These are phyloP conservation scores for Clavulina sp. DNA, from an alignment of 768 basidiomycete genomes.

Conservation along the genomic window DNA sequence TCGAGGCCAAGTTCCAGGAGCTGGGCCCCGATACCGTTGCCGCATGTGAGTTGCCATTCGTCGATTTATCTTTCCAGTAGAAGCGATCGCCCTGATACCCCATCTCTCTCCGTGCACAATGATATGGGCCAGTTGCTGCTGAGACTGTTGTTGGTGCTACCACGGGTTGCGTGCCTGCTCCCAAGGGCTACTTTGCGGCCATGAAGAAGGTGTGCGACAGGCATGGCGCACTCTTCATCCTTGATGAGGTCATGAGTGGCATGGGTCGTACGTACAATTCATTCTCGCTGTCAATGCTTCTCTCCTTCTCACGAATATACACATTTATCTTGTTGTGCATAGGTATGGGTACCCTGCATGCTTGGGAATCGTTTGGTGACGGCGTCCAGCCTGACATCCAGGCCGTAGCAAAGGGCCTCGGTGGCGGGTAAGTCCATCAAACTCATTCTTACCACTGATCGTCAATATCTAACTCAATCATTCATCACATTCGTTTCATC, in stretches of 20 bases:
- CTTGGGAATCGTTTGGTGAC: conserved; percentile 72
- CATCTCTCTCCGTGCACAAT: conserved; percentile 4
- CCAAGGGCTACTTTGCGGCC: conserved; percentile 71
- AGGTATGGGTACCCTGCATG: conserved; percentile 81
- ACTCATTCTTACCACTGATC: neutral
- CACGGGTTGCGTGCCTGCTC: conserved; percentile 55
- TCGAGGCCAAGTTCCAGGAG: conserved; percentile 72
- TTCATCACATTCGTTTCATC: neutral
- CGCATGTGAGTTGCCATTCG: conserved; percentile 37
- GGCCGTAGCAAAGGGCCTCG: conserved; percentile 77
- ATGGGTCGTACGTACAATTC: conserved; percentile 53
- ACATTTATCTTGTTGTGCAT: neutral
- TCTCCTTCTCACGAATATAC: neutral
- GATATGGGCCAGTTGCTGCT: conserved; percentile 62
- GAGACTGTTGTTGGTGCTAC: conserved; percentile 82
- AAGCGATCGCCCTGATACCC: neutral
- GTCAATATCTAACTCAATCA: neutral
- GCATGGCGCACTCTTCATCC: conserved; percentile 42
- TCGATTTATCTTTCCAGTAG: neutral
- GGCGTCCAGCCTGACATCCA: conserved; percentile 68
- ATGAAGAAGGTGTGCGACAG: conserved; percentile 35
- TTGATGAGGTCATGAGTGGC: conserved; percentile 87
- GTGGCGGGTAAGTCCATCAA: conserved; percentile 47
- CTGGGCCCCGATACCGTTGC: conserved; percentile 70
- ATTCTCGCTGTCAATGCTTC: neutral